Evolutionary conservation across 768 basidiomycete species (phyloP).

Genomic region (Mycena leptocephala): DNA sequence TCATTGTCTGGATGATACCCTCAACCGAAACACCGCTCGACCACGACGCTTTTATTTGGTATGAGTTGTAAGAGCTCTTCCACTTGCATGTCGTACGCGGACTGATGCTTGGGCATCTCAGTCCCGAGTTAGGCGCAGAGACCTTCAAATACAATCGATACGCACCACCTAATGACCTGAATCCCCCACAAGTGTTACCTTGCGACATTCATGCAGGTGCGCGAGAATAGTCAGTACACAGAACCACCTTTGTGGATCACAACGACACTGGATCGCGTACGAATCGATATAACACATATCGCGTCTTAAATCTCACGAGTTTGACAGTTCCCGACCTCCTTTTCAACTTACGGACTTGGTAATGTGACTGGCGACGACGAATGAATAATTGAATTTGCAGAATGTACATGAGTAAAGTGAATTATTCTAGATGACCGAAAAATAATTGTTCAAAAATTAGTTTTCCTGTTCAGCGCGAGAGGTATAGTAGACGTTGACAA

Average conservation of each 20-base stretch:
- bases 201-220: constrained; percentile 27
- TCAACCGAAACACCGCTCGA: too few relatives aligned
- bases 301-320: neutral
- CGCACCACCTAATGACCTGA: neutral
- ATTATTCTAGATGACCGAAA: neutral
- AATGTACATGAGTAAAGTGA: neutral
- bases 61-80: too few relatives aligned
- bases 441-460: too few relatives aligned
- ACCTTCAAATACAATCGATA: too few relatives aligned
- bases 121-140: too few relatives aligned
- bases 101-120: too few relatives aligned
- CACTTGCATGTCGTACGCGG: too few relatives aligned
- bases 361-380: neutral
- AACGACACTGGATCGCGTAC: constrained; percentile 31
- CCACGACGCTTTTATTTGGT: too few relatives aligned
- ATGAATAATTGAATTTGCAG: neutral
- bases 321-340: neutral
- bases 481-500: neutral
- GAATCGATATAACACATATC: neutral
- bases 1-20: too few relatives aligned
- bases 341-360: neutral
- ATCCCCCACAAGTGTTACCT: neutral
- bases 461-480: neutral
- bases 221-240: constrained; percentile 11
- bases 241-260: constrained; percentile 38